Base-by-base conservation (phyloP, 768 basidiomycete genomes). In the Lepiota brunneoincarnata region DNA sequence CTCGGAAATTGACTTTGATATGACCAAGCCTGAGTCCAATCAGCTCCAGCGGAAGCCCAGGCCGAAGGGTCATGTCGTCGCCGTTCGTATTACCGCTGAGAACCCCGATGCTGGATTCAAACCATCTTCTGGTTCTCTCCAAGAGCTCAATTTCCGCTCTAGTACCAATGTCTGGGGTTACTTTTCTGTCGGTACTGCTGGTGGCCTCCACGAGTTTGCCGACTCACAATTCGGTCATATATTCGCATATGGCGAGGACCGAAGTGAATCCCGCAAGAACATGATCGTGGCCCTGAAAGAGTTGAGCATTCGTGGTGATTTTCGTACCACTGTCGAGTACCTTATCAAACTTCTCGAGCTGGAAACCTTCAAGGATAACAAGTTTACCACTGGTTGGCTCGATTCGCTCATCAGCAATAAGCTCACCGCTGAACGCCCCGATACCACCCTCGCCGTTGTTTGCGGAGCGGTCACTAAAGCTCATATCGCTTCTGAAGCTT, bases 91-190 rank as follows among this genome's bases (percentile, higher is more conserved):
- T 69, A 99, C 97, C 5, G 96, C 95, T 28, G 97, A 99, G 74
- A 99, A 99, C 70, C 97, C 97, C 21, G 97, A 99, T 65, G 97
- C 97, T 9, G 97, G 97, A 4, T 99, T 99, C 81, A 99, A 99
- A 72, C 97, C 97, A 0, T 98, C 97, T 1, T 95, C 93, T 2
- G 97, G 97, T 59, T 89, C 91, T 36, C 77, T 99, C 14, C 97
- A 98, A 69, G 97, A 98, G 67, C 91, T 99, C 61, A 99, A 98
- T 72, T 99, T 99, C 87, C 88, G 97, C 54, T 98, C 95, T 23
- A 97, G 91, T 71, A 98, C 93, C 41, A 99, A 99, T 58, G 97
- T 99, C 41, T 99, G 97, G 97, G 97, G 97, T 57, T 99, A 99
- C 75, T 99, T 99, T 80, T 98, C 97, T 14, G 97, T 99, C 63